Percentiles rank a stretch among this genome's conserved stretches.
These are phyloP conservation scores for Pestalotiopsis sp. DNA, from an alignment of 2,329 filamentous ascomycete species.

Conservation along the genomic window DNA sequence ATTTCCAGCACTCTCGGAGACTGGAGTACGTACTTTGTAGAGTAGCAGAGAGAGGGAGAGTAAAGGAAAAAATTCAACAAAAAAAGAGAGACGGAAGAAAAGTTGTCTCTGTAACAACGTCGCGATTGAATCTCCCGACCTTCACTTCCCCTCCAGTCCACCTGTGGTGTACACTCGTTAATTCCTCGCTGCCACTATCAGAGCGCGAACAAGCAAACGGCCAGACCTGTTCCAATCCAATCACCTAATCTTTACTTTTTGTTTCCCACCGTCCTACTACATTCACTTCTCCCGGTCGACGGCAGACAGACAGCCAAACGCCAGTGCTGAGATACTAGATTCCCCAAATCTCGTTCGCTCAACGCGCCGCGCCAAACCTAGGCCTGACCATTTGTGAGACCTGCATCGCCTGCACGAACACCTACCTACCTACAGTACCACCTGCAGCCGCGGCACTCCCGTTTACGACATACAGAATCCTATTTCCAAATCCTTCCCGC, in stretches of 20 bases:
- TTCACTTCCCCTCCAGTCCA: not conserved
- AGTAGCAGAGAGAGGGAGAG: not conserved
- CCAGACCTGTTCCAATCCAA: not conserved
- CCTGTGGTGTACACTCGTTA: not conserved
- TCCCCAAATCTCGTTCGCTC: not conserved
- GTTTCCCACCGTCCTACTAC: not conserved
- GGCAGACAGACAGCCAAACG: not conserved
- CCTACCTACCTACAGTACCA: not conserved
- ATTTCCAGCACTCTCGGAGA: not conserved
- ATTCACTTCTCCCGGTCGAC: not conserved
- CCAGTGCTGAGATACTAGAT: not conserved
- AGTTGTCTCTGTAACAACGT: not conserved
- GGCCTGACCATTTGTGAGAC: not conserved
- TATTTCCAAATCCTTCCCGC: not conserved
- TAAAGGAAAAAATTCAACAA: not conserved
- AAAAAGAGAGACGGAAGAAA: not conserved
- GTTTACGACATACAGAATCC: not conserved
- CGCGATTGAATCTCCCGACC: not conserved
- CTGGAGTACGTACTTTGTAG: not conserved
- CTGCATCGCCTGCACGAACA: not conserved
- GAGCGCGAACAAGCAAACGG: not conserved
- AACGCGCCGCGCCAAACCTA: not conserved
- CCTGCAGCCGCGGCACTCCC: not conserved
- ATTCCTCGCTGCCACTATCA: not conserved
- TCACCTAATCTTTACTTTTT: not conserved